A percentile compares a stretch with the other conserved stretches of the same genome.
Evolutionary conservation across 306 rosid species (phyloP).

Genomic region (Castanea mollissima): DNA sequence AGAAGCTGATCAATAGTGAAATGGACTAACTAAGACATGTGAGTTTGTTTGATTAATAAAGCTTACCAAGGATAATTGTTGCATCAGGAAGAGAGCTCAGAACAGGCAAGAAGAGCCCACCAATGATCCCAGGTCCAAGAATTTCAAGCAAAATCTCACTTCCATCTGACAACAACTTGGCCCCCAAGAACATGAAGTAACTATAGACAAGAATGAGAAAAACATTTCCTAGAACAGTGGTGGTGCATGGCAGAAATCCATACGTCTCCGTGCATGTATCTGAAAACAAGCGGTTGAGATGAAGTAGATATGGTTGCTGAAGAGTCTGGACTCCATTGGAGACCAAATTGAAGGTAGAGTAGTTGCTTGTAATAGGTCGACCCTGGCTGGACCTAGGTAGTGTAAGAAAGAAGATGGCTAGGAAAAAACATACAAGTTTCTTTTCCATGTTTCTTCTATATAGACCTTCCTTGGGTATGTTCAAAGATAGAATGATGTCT

Average conservation of each 20-base stretch:
- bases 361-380: conserved; percentile 17
- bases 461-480: too few species aligned
- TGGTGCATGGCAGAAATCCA: conserved; percentile 50
- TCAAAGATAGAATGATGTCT: too few species aligned
- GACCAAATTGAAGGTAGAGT: not conserved
- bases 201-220: conserved; percentile 46
- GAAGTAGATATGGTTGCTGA: conserved; percentile 8
- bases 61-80: conserved; percentile 46
- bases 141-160: conserved; percentile 53
- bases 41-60: not conserved
- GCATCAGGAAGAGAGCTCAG: conserved; percentile 50
- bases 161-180: conserved; percentile 38
- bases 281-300: not conserved
- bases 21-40: not conserved
- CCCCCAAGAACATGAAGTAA: conserved; percentile 47
- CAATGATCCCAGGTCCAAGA: conserved; percentile 49
- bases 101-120: conserved; percentile 46
- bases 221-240: conserved; percentile 30
- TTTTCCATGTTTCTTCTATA: conserved; percentile 6
- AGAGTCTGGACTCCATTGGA: conserved; percentile 27
- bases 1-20: not conserved
- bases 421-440: conserved; percentile 4
- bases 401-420: conserved; percentile 13
- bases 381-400: not conserved
- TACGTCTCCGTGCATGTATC: conserved; percentile 38